Percentiles rank a stretch among this genome's conserved stretches.
These are phyloP conservation scores for Ustanciosporium gigantosporum DNA, from an alignment of 1,284 basidiomycete species.

Conservation along the genomic window DNA sequence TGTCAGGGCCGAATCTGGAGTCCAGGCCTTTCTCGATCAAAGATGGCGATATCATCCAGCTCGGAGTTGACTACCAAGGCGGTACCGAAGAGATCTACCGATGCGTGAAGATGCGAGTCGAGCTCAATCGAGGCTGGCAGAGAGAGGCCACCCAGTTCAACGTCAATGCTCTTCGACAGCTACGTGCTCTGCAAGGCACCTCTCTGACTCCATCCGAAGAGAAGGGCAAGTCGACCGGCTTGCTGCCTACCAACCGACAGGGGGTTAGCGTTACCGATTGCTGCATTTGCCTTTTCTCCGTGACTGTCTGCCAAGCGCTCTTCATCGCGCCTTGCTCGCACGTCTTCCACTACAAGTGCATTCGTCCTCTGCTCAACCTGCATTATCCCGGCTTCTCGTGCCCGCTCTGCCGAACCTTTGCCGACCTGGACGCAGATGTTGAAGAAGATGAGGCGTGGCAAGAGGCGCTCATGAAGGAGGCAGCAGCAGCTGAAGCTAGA, in stretches of 20 bases:
- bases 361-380: constrained; percentile 79
- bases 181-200: constrained; percentile 70
- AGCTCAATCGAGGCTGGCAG: constrained; percentile 82
- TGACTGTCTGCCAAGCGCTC: constrained; percentile 90
- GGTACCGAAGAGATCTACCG: constrained; percentile 97
- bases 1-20: constrained; percentile 81
- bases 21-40: constrained; percentile 75
- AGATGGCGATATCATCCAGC: constrained; percentile 92
- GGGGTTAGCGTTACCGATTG: constrained; percentile 56
- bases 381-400: constrained; percentile 94
- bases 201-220: constrained; percentile 18
- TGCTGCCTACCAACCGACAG: constrained; percentile 44
- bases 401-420: constrained; percentile 81
- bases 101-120: constrained; percentile 93
- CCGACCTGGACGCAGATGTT: constrained; percentile 93
- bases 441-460: constrained; percentile 66
- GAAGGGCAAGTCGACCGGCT: constrained; percentile 9
- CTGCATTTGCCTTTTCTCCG: constrained; percentile 72
- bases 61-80: constrained; percentile 97
- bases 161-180: constrained; percentile 77
- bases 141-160: constrained; percentile 88
- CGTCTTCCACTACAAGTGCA: constrained; percentile 98
- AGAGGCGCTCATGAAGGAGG: constrained; percentile 44
- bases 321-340: constrained; percentile 88
- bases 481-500: constrained; percentile 22